These are phyloP conservation scores for Emiliania huxleyi DNA, from an alignment of 78 protist genomes.

Conservation along the genomic window DNA sequence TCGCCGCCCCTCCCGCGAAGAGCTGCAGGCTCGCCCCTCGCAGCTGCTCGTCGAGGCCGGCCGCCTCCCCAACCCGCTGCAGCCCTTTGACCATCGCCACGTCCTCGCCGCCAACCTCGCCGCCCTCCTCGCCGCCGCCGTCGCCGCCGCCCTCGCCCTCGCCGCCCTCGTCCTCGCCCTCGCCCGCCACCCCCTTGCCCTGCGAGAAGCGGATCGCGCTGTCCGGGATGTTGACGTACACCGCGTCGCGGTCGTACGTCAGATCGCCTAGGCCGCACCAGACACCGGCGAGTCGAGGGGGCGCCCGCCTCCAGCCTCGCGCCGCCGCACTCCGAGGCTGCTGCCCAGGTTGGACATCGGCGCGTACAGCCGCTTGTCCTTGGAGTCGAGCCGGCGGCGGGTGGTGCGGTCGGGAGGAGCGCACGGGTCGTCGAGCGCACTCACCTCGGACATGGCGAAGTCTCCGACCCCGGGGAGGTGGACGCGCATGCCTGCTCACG, in stretches of 20 bases:
- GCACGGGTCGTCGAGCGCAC: conserved; percentile 91
- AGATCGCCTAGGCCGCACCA: too few relatives aligned
- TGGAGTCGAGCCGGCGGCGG: conserved; percentile 69
- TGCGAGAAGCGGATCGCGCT: conserved; percentile 22
- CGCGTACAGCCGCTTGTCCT: conserved; percentile 73
- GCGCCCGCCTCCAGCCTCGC: too few relatives aligned
- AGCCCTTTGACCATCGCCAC: conserved; percentile 67
- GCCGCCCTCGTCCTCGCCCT: conserved; percentile 42
- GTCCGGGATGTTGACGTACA: conserved; percentile 85
- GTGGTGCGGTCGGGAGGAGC: conserved; percentile 74
- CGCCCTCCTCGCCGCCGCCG: background rate
- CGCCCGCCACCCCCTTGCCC: background rate
- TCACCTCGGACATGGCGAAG: conserved; percentile 60
- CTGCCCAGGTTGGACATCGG: conserved; percentile 95
- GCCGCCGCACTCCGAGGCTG: too few relatives aligned
- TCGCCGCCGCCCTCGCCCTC: conserved; percentile 58
- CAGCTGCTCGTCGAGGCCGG: conserved; percentile 23
- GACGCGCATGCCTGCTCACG: conserved; percentile 64
- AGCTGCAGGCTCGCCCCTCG: background rate
- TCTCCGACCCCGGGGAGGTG: conserved; percentile 99
- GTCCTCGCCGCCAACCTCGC: conserved; percentile 55
- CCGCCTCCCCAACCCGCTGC: conserved; percentile 23
- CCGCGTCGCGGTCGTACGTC: conserved; percentile 92
- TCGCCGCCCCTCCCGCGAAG: background rate
- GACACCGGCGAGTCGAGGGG: too few relatives aligned